Conservation (phyloP, 345 rosid genomes). For the Arabis alpina region DNA sequence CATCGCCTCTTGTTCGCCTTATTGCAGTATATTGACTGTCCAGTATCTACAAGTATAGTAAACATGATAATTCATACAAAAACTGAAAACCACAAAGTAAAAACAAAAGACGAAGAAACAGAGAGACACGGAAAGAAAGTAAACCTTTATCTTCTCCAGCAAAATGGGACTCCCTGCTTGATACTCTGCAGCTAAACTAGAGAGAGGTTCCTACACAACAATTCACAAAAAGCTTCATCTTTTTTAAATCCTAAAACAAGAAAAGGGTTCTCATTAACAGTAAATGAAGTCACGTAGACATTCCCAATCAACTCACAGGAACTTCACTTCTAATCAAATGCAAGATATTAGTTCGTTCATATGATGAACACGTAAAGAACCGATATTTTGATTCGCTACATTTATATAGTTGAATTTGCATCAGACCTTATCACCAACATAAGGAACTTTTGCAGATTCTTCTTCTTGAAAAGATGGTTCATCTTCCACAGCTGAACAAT, state of each 20-base stretch:
- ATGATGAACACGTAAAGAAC: not conserved
- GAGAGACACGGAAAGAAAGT: slow-evolving; percentile 12
- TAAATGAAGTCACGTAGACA: slow-evolving; percentile 7
- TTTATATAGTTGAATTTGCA: not conserved
- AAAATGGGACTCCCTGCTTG: slow-evolving; percentile 87
- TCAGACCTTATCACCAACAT: slow-evolving; percentile 83
- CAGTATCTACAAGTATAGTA: slow-evolving; percentile 58
- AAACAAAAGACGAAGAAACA: not conserved
- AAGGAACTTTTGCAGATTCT: slow-evolving; percentile 69
- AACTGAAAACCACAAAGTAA: not conserved
- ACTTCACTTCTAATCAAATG: not conserved
- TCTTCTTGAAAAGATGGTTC: slow-evolving; percentile 59
- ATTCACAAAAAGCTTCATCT: slow-evolving; percentile 21
- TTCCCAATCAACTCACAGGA: slow-evolving; percentile 9
- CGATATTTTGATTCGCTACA: not conserved
- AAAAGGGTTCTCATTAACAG: slow-evolving; percentile 4
- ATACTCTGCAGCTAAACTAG: slow-evolving; percentile 82
- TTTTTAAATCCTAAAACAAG: not conserved
- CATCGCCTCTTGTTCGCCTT: slow-evolving; percentile 96
- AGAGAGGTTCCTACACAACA: slow-evolving; percentile 77
- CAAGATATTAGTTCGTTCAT: slow-evolving; percentile 18
- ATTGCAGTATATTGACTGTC: slow-evolving; percentile 70
- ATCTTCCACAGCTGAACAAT: slow-evolving; percentile 55
- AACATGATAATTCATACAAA: not conserved
- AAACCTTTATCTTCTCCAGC: slow-evolving; percentile 92